A percentile compares a stretch with the other conserved stretches of the same genome.
Conservation (phyloP, 2,329 filamentous ascomycete species). For the Colletotrichum caudatum region DNA sequence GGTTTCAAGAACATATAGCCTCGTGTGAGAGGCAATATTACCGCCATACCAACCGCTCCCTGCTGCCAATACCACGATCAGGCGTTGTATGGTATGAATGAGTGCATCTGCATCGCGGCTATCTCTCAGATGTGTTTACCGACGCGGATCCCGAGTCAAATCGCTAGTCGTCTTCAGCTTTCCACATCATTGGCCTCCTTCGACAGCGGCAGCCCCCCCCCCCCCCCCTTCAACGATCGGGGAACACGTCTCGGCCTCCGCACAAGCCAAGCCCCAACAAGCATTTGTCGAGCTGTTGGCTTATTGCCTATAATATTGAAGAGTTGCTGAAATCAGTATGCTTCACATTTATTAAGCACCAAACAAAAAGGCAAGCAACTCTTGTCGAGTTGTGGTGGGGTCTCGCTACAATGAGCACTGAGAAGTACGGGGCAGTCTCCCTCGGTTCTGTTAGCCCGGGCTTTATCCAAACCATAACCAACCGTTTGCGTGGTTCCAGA, state of each 20-base stretch:
- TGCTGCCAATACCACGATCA: background rate
- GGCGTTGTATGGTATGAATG: background rate
- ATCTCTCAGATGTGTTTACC: background rate
- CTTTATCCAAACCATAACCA: no score
- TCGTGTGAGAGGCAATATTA: background rate
- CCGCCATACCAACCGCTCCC: background rate
- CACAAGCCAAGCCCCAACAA: constrained; percentile 12
- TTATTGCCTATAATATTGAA: background rate
- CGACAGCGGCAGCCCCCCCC: constrained; percentile 2
- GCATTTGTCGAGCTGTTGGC: background rate
- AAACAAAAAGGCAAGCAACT: background rate
- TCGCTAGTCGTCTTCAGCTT: background rate
- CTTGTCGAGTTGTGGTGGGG: background rate
- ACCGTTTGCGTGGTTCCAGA: no score
- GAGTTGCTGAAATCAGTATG: background rate
- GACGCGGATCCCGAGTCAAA: background rate
- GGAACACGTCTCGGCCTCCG: constrained; percentile 4
- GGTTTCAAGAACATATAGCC: background rate
- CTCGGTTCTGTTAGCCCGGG: constrained; percentile 66
- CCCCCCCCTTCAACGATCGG: background rate
- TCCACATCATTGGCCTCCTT: constrained; percentile 2
- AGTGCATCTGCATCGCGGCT: background rate
- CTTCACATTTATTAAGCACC: no score
- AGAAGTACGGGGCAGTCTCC: constrained; percentile 45
- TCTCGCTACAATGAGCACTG: background rate